phyloP scores from a whole-genome alignment of 805 yeast species.

The Yarrowia sp. region DNA sequence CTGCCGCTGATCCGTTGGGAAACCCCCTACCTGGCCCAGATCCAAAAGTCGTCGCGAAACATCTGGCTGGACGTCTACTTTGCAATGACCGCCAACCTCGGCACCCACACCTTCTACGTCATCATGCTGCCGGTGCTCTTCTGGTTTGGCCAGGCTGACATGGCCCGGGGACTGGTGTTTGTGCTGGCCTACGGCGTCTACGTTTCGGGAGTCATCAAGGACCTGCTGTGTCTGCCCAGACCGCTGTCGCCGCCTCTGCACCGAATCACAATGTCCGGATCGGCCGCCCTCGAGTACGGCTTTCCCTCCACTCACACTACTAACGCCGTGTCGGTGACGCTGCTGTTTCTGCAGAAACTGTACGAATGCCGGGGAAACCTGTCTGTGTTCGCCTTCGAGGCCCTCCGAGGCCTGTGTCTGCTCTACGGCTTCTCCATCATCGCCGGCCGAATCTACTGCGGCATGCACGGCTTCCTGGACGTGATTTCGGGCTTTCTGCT shows the following conservation, averaged over 20 bases:
- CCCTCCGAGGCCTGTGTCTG: conserved; percentile 40
- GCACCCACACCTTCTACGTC: conserved; percentile 93
- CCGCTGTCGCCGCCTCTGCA: conserved; percentile 92
- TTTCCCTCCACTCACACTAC: conserved; percentile 95
- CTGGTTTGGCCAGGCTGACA: conserved; percentile 72
- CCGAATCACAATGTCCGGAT: conserved; percentile 87
- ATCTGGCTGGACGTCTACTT: conserved; percentile 73
- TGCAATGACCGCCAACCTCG: conserved; percentile 86
- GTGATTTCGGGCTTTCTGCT: conserved; percentile 67
- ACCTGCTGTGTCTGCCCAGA: conserved; percentile 85
- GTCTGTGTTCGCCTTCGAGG: conserved; percentile 18
- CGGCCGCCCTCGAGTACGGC: conserved; percentile 92
- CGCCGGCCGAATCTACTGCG: conserved; percentile 88
- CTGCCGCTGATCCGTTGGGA: conserved; percentile 69
- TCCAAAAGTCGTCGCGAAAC: conserved; percentile 62
- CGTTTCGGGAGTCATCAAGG: conserved; percentile 77
- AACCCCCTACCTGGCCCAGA: conserved; percentile 60
- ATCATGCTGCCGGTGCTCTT: conserved; percentile 82
- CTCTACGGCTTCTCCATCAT: conserved; percentile 70
- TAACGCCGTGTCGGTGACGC: conserved; percentile 83
- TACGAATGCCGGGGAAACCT: conserved; percentile 28
- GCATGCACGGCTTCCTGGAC: conserved; percentile 95
- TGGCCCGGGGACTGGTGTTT: conserved; percentile 67
- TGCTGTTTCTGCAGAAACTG: conserved; percentile 53
- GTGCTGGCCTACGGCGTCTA: conserved; percentile 68